phyloP scores from a whole-genome alignment of 129 eudicot genomes.

The Lactuca sativa region DNA sequence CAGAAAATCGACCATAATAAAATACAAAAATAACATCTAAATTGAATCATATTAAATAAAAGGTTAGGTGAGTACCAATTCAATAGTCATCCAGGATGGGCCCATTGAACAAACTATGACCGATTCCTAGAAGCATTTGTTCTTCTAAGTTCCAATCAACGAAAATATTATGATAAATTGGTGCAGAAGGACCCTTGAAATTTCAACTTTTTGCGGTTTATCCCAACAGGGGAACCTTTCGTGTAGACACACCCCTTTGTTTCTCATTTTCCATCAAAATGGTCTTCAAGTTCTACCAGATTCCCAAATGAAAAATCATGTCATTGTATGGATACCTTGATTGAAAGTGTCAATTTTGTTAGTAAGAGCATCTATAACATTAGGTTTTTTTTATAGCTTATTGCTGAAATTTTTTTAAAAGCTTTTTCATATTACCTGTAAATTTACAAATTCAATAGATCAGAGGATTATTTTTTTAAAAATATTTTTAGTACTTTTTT shows the following conservation, averaged over 20 bases:
- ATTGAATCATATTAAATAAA: neutral
- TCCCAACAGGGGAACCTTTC: neutral
- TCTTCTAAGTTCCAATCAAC: neutral
- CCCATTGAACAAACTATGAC: constrained; percentile 12
- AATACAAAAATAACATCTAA: neutral
- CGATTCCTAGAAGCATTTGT: constrained; percentile 5
- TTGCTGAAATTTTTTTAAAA: too few relatives aligned
- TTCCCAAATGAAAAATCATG: neutral
- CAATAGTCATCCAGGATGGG: neutral
- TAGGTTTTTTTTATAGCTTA: too few relatives aligned
- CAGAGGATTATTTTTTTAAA: too few relatives aligned
- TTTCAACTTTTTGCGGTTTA: neutral
- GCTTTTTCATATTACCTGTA: too few relatives aligned
- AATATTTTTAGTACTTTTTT: too few relatives aligned
- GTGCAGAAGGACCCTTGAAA: neutral
- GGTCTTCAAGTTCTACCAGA: neutral
- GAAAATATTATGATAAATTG: neutral
- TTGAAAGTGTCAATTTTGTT: too few relatives aligned
- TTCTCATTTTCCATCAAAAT: neutral
- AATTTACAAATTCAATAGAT: too few relatives aligned
- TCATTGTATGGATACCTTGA: neutral
- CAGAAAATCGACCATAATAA: neutral
- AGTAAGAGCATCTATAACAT: too few relatives aligned
- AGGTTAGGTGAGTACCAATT: neutral
- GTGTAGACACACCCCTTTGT: neutral